These are phyloP conservation scores for Coemansia sp. DNA, from an alignment of 192 early-diverging fungal species.

Conservation along the genomic window DNA sequence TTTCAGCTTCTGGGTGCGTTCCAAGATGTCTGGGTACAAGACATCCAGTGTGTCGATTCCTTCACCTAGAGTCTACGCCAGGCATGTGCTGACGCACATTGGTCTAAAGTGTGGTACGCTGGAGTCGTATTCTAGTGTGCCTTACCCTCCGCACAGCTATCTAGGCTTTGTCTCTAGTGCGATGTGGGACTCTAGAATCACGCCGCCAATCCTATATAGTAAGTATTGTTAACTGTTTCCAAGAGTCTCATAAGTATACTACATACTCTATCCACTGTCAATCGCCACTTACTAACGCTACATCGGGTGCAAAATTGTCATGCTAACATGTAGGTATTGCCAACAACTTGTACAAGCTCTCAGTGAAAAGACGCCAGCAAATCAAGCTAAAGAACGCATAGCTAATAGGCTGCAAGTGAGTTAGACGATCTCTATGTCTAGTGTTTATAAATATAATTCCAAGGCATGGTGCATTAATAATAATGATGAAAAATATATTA, in stretches of 20 bases:
- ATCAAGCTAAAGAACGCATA: neutral
- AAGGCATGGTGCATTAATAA: neutral
- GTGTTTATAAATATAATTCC: neutral
- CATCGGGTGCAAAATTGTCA: neutral
- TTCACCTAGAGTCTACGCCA: conserved; percentile 73
- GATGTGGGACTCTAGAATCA: conserved; percentile 45
- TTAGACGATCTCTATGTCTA: neutral
- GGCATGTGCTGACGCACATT: conserved; percentile 66
- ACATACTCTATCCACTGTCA: neutral
- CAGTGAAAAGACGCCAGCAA: conserved; percentile 22
- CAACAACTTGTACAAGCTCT: conserved; percentile 49
- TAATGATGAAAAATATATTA: neutral
- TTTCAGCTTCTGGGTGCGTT: conserved; percentile 92
- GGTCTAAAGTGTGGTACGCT: conserved; percentile 63
- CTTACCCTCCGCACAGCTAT: conserved; percentile 50
- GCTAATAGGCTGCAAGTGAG: neutral
- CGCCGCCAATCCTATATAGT: conserved; percentile 43
- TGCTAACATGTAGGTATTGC: conserved; percentile 29
- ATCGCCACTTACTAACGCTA: neutral
- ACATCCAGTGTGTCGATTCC: conserved; percentile 74
- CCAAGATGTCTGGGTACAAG: conserved; percentile 92
- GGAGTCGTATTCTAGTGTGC: conserved; percentile 36
- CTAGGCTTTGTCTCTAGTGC: conserved; percentile 33
- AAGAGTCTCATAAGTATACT: neutral
- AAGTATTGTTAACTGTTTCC: conserved; percentile 14